Evolutionary conservation across 345 rosid species (phyloP).

Genomic region (Stellera chamaejasme): DNA sequence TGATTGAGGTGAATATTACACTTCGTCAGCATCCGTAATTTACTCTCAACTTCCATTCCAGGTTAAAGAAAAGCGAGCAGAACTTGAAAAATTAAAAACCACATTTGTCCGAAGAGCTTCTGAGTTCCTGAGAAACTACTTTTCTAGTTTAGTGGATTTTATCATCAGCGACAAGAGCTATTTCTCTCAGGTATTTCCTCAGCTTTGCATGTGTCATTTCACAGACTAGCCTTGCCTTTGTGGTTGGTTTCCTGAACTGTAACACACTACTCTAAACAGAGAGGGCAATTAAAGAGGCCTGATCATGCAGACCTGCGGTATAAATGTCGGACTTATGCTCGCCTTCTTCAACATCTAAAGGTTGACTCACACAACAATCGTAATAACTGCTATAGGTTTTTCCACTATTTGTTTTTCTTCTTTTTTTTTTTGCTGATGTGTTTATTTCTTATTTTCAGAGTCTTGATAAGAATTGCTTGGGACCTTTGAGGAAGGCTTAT

Average conservation of each 20-base stretch:
- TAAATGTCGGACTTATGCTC: constrained; percentile 99
- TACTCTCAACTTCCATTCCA: constrained; percentile 20
- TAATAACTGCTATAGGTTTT: constrained; percentile 5
- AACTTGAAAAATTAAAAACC: constrained; percentile 67
- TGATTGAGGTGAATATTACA: constrained; percentile 3
- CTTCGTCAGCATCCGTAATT: not conserved
- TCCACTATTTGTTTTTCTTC: too few relatives aligned
- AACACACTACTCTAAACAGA: constrained; percentile 38
- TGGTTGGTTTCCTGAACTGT: constrained; percentile 12
- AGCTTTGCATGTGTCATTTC: constrained; percentile 2
- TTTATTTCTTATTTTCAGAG: constrained; percentile 36
- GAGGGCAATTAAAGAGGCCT: constrained; percentile 97
- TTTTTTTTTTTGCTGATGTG: constrained; percentile 14
- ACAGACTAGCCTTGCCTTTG: constrained; percentile 6
- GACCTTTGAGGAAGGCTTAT: constrained; percentile 88
- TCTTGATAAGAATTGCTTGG: constrained; percentile 91
- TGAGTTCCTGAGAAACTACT: constrained; percentile 91
- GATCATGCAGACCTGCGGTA: constrained; percentile 99
- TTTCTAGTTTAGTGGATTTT: constrained; percentile 98
- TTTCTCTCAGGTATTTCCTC: constrained; percentile 77
- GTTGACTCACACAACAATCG: constrained; percentile 22
- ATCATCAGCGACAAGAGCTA: constrained; percentile 97
- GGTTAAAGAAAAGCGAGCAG: constrained; percentile 88
- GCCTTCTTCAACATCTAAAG: constrained; percentile 95
- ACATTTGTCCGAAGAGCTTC: constrained; percentile 92